Evolutionary conservation across 306 rosid species (phyloP).

Genomic region (Inga oerstediana): DNA sequence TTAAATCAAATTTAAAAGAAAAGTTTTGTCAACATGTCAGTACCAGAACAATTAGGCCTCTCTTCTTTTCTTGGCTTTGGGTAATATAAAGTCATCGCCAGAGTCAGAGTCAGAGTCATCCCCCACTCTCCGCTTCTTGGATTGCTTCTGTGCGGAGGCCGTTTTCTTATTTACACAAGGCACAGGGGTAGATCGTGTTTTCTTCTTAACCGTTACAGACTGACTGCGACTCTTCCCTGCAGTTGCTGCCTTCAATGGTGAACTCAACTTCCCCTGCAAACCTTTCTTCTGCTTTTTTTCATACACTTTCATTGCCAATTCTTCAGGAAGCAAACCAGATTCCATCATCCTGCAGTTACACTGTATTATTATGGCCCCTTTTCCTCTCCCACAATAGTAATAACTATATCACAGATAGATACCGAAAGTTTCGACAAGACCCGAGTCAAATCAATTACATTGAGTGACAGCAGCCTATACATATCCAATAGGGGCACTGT

Average conservation of each 20-base stretch:
- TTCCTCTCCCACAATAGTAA: background rate
- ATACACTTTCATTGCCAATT: conserved; percentile 59
- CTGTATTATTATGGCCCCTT: conserved; percentile 5
- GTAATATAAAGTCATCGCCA: conserved; percentile 47
- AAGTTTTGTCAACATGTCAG: background rate
- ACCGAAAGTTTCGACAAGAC: background rate
- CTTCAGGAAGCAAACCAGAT: conserved; percentile 75
- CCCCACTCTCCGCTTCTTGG: conserved; percentile 60
- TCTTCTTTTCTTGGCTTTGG: conserved; percentile 47
- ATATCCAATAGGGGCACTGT: background rate
- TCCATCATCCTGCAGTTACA: conserved; percentile 89
- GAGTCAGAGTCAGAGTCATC: conserved; percentile 52
- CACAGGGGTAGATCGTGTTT: conserved; percentile 33
- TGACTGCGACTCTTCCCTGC: conserved; percentile 40
- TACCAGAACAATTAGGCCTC: conserved; percentile 37
- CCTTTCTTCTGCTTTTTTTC: conserved; percentile 68
- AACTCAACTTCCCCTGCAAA: conserved; percentile 47
- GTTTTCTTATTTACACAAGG: conserved; percentile 48
- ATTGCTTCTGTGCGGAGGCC: conserved; percentile 46
- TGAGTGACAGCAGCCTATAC: background rate
- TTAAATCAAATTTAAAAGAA: background rate
- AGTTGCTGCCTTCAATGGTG: conserved; percentile 52
- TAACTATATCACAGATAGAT: background rate
- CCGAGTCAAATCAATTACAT: background rate
- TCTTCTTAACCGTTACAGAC: conserved; percentile 55